A percentile compares a stretch with the other conserved stretches of the same genome.
phyloP scores from a whole-genome alignment of 2,329 filamentous ascomycete genomes.

The Parasarocladium wereldwijsianum region DNA sequence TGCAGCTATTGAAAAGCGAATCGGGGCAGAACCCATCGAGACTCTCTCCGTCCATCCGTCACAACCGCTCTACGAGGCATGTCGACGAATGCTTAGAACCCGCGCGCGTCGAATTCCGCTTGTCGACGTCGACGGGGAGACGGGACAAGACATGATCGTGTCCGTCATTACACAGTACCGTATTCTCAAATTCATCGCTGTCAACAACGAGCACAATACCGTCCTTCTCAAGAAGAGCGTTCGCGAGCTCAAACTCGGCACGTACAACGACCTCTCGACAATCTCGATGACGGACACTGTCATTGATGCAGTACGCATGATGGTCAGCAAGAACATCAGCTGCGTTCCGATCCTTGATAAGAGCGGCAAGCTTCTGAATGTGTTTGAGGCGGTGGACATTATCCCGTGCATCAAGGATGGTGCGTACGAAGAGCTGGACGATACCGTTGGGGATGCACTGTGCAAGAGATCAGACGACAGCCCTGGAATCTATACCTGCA shows the following conservation, averaged over 20 bases:
- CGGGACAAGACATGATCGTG: conserved; percentile 78
- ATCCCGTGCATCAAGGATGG: conserved; percentile 92
- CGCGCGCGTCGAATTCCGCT: conserved; percentile 86
- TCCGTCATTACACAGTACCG: conserved; percentile 97
- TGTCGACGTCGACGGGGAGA: conserved; percentile 89
- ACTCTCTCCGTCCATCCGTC: conserved; percentile 92
- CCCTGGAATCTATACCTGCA: conserved; percentile 92
- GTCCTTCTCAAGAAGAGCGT: conserved; percentile 79
- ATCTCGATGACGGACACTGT: conserved; percentile 82
- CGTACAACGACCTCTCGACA: conserved; percentile 67
- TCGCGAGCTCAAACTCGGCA: conserved; percentile 70
- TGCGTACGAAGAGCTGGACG: conserved; percentile 76
- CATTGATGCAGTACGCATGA: conserved; percentile 83
- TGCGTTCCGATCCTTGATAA: conserved; percentile 85
- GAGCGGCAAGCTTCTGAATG: conserved; percentile 68
- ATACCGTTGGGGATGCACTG: conserved; percentile 77
- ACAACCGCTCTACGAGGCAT: conserved; percentile 85
- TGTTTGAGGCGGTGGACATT: conserved; percentile 95
- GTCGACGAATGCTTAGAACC: conserved; percentile 84
- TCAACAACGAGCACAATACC: conserved; percentile 77
- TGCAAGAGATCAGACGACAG: conserved; percentile 82
- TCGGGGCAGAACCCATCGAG: conserved; percentile 81
- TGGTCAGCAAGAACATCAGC: conserved; percentile 88
- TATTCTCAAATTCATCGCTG: conserved; percentile 95
- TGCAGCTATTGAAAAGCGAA: conserved; percentile 83